Conservation (phyloP, 768 basidiomycete species). For the Phylloporus sp. region DNA sequence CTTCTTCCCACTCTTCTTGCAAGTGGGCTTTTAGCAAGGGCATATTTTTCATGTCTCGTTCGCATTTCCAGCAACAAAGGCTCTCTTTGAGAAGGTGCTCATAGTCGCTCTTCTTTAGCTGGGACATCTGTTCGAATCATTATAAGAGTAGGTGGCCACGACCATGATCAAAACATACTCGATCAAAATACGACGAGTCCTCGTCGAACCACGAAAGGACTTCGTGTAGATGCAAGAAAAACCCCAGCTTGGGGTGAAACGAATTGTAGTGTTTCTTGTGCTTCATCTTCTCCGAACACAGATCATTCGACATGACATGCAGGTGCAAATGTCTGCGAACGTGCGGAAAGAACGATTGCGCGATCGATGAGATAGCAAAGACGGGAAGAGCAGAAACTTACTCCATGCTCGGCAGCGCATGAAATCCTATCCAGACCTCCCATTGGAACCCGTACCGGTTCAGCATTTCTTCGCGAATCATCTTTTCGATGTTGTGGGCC, state of each 20-base stretch:
- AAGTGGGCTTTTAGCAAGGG: conserved; percentile 72
- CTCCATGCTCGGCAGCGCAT: conserved; percentile 83
- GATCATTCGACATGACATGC: conserved; percentile 79
- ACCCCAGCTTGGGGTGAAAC: conserved; percentile 79
- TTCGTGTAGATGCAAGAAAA: conserved; percentile 73
- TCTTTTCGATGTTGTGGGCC: conserved; percentile 48
- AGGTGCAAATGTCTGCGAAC: conserved; percentile 68
- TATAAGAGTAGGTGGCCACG: background rate
- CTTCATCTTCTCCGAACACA: conserved; percentile 67
- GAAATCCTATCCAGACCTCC: conserved; percentile 79
- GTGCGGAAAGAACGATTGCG: background rate
- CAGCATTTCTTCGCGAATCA: conserved; percentile 78
- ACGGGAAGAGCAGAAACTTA: conserved; percentile 35
- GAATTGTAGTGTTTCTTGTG: conserved; percentile 90
- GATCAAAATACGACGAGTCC: conserved; percentile 47
- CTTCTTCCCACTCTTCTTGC: conserved; percentile 63
- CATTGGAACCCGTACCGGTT: conserved; percentile 69
- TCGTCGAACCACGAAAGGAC: conserved; percentile 81
- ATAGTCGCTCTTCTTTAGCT: conserved; percentile 48
- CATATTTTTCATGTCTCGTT: conserved; percentile 58
- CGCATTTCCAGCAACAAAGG: conserved; percentile 69
- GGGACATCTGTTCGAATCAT: conserved; percentile 41
- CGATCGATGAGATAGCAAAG: background rate
- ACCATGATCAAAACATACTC: conserved; percentile 34
- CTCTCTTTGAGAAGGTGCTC: conserved; percentile 63